These are phyloP conservation scores for Tricholoma matsutake DNA, from an alignment of 768 basidiomycete species.

Conservation along the genomic window DNA sequence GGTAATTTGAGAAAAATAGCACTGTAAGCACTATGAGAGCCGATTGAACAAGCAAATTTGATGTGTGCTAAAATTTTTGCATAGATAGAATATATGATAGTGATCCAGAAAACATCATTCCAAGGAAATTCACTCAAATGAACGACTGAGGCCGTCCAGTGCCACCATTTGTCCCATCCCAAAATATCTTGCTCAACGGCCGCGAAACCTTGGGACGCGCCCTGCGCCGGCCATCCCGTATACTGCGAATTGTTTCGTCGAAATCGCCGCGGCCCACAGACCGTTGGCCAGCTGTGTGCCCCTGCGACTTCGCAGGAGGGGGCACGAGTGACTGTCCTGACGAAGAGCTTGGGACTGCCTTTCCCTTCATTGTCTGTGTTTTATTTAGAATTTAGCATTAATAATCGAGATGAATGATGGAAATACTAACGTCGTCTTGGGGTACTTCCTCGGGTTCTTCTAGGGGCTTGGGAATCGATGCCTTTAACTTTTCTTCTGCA, in stretches of 20 bases:
- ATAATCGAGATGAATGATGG: background rate
- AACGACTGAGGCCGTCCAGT: constrained; percentile 26
- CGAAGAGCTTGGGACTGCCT: constrained; percentile 14
- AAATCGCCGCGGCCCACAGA: constrained; percentile 76
- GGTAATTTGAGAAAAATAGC: too few relatives aligned
- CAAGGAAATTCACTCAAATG: constrained; percentile 21
- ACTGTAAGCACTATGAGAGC: too few relatives aligned
- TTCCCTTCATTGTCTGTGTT: constrained; percentile 42
- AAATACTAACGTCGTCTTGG: constrained; percentile 20
- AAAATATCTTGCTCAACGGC: constrained; percentile 76
- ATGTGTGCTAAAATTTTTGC: background rate
- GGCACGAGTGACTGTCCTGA: constrained; percentile 27
- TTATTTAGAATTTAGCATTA: constrained; percentile 8
- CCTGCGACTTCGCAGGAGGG: constrained; percentile 34
- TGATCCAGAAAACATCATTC: background rate
- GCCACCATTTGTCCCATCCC: constrained; percentile 52
- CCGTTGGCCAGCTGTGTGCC: constrained; percentile 38
- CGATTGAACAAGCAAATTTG: background rate
- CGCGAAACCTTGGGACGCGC: constrained; percentile 38
- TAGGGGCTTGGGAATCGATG: constrained; percentile 20
- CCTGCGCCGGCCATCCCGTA: constrained; percentile 63
- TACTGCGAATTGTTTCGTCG: constrained; percentile 81
- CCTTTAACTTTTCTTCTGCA: constrained; percentile 34
- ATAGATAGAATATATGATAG: background rate
- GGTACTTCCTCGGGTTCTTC: constrained; percentile 21